Base-by-base conservation (phyloP, 352 stramenopile species). In the Globisporangium parvum region DNA sequence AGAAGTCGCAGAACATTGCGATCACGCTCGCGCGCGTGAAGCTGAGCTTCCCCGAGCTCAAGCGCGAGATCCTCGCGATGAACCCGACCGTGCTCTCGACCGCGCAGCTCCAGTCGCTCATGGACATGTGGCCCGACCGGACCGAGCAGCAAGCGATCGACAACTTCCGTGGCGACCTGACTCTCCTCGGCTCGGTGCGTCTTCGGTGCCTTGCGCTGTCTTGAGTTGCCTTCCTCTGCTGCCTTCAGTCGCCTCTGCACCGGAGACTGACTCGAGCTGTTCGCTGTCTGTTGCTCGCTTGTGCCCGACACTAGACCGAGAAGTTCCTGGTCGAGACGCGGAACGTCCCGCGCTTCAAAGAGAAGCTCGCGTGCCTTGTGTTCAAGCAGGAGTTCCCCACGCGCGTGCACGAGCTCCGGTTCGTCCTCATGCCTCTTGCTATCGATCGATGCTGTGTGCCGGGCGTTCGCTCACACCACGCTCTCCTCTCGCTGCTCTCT, bases 1-100 rank as follows among this genome's bases (percentile, higher is more conserved):
- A 94, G 51, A 94, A 92, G 52, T 86, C 81, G 20, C 84, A 94
- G 62, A 94, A 94, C 63, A 91, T 94, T 52, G 74, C 81, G 11
- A 94, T 94, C 50, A 91, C 81, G 15, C 48, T 94, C 39, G 84
- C 84, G 2, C 80, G 84, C 35, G 73, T 94, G 1, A 92, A 92
- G 63, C 57, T 90, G 21, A 53, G 62, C 9, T 91, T 88, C 53
- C 60, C 79, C 0, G 68, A 90, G 59, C 65, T 93, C 14, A 88
- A 88, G 60, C 70, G 65, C 21, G 79, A 93, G 55, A 75, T 93
- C 42, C 53, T 93, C 51, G 68, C 73, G 15, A 77, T 93, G 73
- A 91, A 91, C 51, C 60, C 84, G 48, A 85, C 74, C 0, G 77
- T 93, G 18, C 59, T 93, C 14, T 91, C 84, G 15, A 71, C 80